Evolutionary conservation across 164 flowering plant genomes (phyloP), one percentile per base, ranked within the genome.

Genomic region (Pachysandra terminalis): DNA sequence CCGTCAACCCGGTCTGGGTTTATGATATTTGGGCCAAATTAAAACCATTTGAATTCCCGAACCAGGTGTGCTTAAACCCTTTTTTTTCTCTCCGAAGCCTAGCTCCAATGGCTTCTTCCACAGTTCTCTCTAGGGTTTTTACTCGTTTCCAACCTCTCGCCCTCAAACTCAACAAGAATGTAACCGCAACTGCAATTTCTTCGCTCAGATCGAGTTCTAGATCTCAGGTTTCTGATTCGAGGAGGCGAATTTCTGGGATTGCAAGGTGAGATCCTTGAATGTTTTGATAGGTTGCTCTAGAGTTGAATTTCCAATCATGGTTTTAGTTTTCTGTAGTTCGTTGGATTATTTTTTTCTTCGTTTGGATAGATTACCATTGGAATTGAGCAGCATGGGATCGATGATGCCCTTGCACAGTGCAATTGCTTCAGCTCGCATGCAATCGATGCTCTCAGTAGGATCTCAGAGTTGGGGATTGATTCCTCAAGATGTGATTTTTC

Each of bases 381-480:
- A 77, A 64, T 61, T 78, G 79, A 73, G 86, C 68, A 64, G 84
- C 64, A 37, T 79, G 68, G 81, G 27, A 23, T 74, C 87, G 51
- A 82, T 85, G 88, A 49, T 86, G 80, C 90, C 89, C 0, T 65
- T 88, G 68, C 88, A 89, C 73, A 85, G 85, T 37, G 94, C 91
- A 13, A 78, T 84, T 23, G 90, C 91, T 51, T 79, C 91, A 5
- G 83, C 90, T 19, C 68, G 88, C 16, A 63, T 89, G 67, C 49
- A 24, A 19, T 89, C 91, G 51, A 76, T 79, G 61, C 77, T 89
- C 66, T 71, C 90, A 17, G 62, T 67, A 1, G 90, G 84, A 51
- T 84, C 88, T 41, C 81, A 75, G 66, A 77, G 80, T 66, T 87
- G 91, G 94, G 85, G 86, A 26, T 76, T 85, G 77, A 80, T 86